A percentile compares a stretch with the other conserved stretches of the same genome.
Conservation (phyloP, 495 filamentous ascomycete genomes). For the Aspergillus haitiensis region DNA sequence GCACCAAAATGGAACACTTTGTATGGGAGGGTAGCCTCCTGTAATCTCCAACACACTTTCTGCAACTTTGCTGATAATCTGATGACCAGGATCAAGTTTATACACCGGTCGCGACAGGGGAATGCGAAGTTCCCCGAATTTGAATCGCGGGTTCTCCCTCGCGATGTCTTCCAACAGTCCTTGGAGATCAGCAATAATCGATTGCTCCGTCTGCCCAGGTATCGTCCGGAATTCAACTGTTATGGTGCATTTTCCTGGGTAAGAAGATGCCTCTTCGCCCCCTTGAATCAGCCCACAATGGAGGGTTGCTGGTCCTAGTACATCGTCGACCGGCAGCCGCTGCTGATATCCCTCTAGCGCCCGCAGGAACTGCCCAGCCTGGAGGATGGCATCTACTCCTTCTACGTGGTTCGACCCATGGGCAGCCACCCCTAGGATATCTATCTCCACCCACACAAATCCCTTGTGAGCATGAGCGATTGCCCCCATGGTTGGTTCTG, state of each 20-base stretch:
- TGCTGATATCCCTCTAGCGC: conserved; percentile 41
- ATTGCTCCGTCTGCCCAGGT: conserved; percentile 34
- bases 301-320: conserved; percentile 37
- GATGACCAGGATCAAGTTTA: conserved; percentile 35
- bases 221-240: conserved; percentile 49
- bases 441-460: conserved; percentile 49
- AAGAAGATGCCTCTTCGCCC: conserved; percentile 50
- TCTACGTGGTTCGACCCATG: conserved; percentile 45
- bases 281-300: conserved; percentile 49
- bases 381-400: conserved; percentile 46
- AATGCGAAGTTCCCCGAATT: conserved; percentile 30
- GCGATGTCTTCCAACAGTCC: conserved; percentile 25
- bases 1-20: conserved; percentile 41
- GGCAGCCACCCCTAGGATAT: conserved; percentile 46
- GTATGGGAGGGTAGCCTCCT: conserved; percentile 20
- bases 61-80: conserved; percentile 32
- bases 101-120: conserved; percentile 38
- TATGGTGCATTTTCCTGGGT: conserved; percentile 43
- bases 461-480: conserved; percentile 48
- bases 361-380: conserved; percentile 44
- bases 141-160: conserved; percentile 28
- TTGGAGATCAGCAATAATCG: conserved; percentile 33
- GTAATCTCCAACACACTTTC: conserved; percentile 23
- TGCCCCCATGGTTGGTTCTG: conserved; percentile 39
- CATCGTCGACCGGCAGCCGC: conserved; percentile 33